These are phyloP conservation scores for Lactarius sp. DNA, from an alignment of 768 basidiomycete genomes.

Conservation along the genomic window DNA sequence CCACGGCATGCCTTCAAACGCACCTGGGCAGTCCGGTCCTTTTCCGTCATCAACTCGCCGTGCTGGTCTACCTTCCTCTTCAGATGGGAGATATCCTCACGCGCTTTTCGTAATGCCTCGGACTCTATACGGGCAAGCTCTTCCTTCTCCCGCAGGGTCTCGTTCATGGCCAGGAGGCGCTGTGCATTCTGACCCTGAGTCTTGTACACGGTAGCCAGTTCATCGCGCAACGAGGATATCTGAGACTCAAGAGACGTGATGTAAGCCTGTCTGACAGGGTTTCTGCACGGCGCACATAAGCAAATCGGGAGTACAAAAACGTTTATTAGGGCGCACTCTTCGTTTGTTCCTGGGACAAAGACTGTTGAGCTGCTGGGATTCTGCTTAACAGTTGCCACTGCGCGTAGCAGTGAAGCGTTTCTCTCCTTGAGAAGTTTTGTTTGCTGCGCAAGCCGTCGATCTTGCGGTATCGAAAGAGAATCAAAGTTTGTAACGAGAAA, in stretches of 20 bases:
- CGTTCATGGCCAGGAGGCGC: slow-evolving; percentile 87
- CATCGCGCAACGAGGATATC: slow-evolving; percentile 85
- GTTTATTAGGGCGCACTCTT: slow-evolving; percentile 57
- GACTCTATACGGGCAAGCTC: slow-evolving; percentile 77
- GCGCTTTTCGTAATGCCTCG: slow-evolving; percentile 70
- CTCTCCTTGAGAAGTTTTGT: slow-evolving; percentile 89
- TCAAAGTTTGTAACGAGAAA: slow-evolving; percentile 23
- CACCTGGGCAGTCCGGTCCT: slow-evolving; percentile 86
- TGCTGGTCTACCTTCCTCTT: slow-evolving; percentile 79
- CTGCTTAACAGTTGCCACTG: slow-evolving; percentile 66
- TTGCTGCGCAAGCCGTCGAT: slow-evolving; percentile 87
- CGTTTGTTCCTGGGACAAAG: slow-evolving; percentile 53
- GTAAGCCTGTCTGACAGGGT: slow-evolving; percentile 83
- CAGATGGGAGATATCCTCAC: slow-evolving; percentile 68
- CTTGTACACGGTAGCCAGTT: slow-evolving; percentile 92
- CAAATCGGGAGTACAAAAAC: not conserved
- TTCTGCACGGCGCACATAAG: slow-evolving; percentile 39
- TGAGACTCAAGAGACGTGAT: slow-evolving; percentile 90
- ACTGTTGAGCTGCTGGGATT: slow-evolving; percentile 61
- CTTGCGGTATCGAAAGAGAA: slow-evolving; percentile 38
- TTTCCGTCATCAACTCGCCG: slow-evolving; percentile 79
- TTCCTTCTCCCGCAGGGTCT: slow-evolving; percentile 90
- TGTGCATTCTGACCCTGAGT: slow-evolving; percentile 96
- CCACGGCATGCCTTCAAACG: slow-evolving; percentile 6
- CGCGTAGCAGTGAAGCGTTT: slow-evolving; percentile 82